Base-by-base conservation (phyloP, 495 filamentous ascomycete species). In the Penicillium goetzii region DNA sequence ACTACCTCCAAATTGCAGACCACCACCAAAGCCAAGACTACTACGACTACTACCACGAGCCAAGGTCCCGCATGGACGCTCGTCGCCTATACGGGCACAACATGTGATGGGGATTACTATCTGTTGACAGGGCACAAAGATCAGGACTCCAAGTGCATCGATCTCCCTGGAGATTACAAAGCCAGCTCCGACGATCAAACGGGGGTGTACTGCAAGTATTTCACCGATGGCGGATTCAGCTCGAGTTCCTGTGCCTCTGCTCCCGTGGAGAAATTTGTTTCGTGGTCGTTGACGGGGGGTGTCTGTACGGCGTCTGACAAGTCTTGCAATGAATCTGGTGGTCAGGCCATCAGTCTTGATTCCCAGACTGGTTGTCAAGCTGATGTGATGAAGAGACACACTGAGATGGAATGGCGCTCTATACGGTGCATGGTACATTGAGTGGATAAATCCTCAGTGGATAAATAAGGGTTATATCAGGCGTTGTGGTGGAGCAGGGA, bases 81-180 rank as follows among this genome's bases (percentile, higher is more conserved):
- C n/a, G 23, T 45, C 12, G 51, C 51, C 10, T 62, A 62, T 23
- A 12, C 15, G 2, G 53, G 60, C 14, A 50, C 32, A 25, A 26
- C 21, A 1, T 62, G 60, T 34, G 12, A 56, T 38, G 30, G 34
- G 3, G 61, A 59, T 23, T 54, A 59, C 28, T 63, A 54, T n/a
- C 21, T 63, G 49, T 3, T 63, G 10, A 45, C 9, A 9, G 61
- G 56, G 1, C 33, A 53, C 56, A 45, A 40, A 56, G 28, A 25
- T 28, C 33, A 34, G 36, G 38, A 34, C 26, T 49, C 36, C 14
- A 33, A 56, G 14, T 62, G 60, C 41, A 26, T 62, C 6, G 52
- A 62, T 25, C 11, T 62, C 8, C n/a, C 40, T 12, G 52, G 51
- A 6, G 52, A 38, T 23, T 32, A 43, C 15, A 41, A 53, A 21